Base-by-base conservation (phyloP, 768 basidiomycete genomes). In the Hypholoma fasciculare region DNA sequence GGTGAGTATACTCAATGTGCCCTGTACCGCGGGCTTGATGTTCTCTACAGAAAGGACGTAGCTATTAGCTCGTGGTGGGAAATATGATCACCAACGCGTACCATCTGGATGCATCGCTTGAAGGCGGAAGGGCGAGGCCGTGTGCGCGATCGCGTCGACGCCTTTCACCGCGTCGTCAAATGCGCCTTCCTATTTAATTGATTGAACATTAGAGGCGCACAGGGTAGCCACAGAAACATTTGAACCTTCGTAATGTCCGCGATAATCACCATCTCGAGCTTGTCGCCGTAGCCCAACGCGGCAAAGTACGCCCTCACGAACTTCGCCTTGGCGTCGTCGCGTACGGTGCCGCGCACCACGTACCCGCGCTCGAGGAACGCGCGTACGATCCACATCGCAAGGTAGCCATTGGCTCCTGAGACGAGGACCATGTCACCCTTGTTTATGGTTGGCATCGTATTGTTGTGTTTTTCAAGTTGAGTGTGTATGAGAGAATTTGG, bases 91-190 rank as follows among this genome's bases (percentile, higher is more conserved):
- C 8, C 8, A 3, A 36, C 11, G 55, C 60, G 9, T 52, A 71
- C 74, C 72, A 56, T 73, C 59, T 8, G 82, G 81, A 39, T 85
- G 75, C 17, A 75, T 72, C 1, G 73, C 75, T 0, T 78, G 72
- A 27, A 75, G 62, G 56, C 79, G 72, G 63, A 85, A 78, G 1
- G 89, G 89, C 1, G 88, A 89, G 0, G 88, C 88, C 1, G 79
- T 84, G 67, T 91, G 90, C 40, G 75, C 79, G 51, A 94, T 82
- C 0, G 82, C 92, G 59, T 90, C 85, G 11, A 93, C 84, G 1
- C 82, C 89, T 67, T 85, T 82, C 57, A 93, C 87, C 1, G 86
- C 90, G 49, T 90, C 84, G 67, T 94, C 90, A 61, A 92, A 54
- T 13, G 57, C 57, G 1, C 57, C 57, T 14, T 52, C 43, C 57